These are phyloP conservation scores for Talaromyces sp. DNA, from an alignment of 2,329 filamentous ascomycete genomes.

Conservation along the genomic window DNA sequence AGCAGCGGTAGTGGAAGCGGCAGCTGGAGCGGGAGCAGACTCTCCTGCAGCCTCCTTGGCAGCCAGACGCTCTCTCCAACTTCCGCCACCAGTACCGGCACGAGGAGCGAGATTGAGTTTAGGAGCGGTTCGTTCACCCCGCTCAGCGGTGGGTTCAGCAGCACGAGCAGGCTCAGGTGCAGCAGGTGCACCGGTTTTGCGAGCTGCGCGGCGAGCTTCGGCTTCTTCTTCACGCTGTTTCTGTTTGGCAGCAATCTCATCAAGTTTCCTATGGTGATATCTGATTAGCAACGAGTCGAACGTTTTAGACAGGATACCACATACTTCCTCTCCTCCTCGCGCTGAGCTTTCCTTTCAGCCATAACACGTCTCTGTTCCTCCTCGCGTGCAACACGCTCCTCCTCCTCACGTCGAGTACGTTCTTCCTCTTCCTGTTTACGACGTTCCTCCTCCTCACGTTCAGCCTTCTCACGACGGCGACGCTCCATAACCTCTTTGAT, in stretches of 20 bases:
- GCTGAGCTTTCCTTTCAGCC: conserved; percentile 64
- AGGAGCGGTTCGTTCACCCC: conserved; percentile 47
- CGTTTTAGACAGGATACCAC: conserved; percentile 25
- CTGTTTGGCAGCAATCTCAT: conserved; percentile 63
- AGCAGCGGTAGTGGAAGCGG: conserved; percentile 24
- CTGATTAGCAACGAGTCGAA: conserved; percentile 30
- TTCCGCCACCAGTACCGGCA: conserved; percentile 38
- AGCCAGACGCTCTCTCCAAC: conserved; percentile 60
- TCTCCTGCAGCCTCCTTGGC: conserved; percentile 43
- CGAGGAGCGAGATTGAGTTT: conserved; percentile 53
- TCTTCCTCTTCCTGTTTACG: conserved; percentile 80
- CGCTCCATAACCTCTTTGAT: conserved; percentile 85
- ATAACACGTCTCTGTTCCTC: conserved; percentile 73
- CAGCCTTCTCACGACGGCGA: conserved; percentile 75
- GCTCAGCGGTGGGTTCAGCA: conserved; percentile 11
- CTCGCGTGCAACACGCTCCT: conserved; percentile 74
- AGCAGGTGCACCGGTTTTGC: conserved; percentile 49
- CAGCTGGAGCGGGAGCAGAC: conserved; percentile 26
- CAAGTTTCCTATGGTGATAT: conserved; percentile 51
- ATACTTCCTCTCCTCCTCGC: conserved; percentile 58
- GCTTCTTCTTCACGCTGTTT: conserved; percentile 84
- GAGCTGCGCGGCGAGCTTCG: conserved; percentile 66
- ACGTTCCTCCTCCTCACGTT: conserved; percentile 79
- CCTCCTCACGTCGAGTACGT: conserved; percentile 72
- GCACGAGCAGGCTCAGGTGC: conserved; percentile 29